Percentiles rank a stretch among this genome's conserved stretches.
Conservation (phyloP, 2,329 filamentous ascomycete genomes). For the Aspergillus neoniger region DNA sequence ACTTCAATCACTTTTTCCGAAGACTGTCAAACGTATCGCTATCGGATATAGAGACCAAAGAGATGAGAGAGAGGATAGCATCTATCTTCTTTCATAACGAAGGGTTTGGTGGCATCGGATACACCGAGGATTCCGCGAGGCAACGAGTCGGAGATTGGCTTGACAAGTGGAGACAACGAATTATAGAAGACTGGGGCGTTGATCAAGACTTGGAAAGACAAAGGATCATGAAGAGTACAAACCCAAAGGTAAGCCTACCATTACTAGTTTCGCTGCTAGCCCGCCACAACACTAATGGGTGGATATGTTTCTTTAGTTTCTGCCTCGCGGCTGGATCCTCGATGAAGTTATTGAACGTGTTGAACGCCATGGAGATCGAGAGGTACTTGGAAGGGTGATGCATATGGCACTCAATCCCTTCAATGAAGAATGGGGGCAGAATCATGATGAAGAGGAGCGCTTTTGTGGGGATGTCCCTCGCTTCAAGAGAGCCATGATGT, state of each 20-base stretch:
- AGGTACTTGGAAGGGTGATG: slow-evolving; percentile 76
- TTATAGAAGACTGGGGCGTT: slow-evolving; percentile 74
- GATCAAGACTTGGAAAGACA: slow-evolving; percentile 65
- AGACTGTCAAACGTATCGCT: slow-evolving; percentile 67
- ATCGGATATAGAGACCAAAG: slow-evolving; percentile 64
- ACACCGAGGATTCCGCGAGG: slow-evolving; percentile 65
- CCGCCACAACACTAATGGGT: neutral
- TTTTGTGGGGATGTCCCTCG: slow-evolving; percentile 85
- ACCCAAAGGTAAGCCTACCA: slow-evolving; percentile 65
- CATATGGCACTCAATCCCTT: slow-evolving; percentile 83
- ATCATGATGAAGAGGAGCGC: slow-evolving; percentile 73
- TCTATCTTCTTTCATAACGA: slow-evolving; percentile 78
- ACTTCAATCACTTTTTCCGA: slow-evolving; percentile 94
- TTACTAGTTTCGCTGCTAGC: neutral
- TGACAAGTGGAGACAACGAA: slow-evolving; percentile 70
- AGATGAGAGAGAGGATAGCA: slow-evolving; percentile 65
- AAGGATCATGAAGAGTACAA: slow-evolving; percentile 76
- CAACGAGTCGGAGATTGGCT: slow-evolving; percentile 76
- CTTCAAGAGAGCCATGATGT: slow-evolving; percentile 79
- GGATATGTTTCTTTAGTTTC: slow-evolving; percentile 55
- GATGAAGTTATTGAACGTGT: slow-evolving; percentile 91
- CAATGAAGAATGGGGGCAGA: slow-evolving; percentile 64
- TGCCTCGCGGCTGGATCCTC: slow-evolving; percentile 86
- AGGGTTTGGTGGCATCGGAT: slow-evolving; percentile 60
- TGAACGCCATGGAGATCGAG: slow-evolving; percentile 78